These are phyloP conservation scores for Colletotrichum karsti DNA, from an alignment of 2,329 filamentous ascomycete species.

Conservation along the genomic window DNA sequence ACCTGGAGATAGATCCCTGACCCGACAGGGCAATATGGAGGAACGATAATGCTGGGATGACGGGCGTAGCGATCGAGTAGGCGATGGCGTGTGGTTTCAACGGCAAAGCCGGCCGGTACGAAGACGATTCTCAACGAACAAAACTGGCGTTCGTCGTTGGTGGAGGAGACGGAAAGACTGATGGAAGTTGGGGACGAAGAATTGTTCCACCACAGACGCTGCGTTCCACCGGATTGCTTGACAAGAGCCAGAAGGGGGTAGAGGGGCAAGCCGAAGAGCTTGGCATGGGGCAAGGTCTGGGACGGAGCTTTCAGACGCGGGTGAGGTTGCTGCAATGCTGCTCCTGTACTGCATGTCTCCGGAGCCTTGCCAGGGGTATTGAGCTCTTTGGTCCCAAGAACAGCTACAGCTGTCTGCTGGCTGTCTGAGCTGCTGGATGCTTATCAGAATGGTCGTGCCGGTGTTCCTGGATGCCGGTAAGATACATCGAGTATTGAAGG, in stretches of 20 bases:
- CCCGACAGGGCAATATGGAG: conserved; percentile 14
- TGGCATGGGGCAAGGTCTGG: conserved; percentile 26
- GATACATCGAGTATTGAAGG: neutral
- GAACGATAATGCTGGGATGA: conserved; percentile 20
- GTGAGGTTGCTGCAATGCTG: neutral
- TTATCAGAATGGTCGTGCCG: neutral
- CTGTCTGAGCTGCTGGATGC: conserved; percentile 5
- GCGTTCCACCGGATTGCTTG: conserved; percentile 25
- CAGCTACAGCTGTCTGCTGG: neutral
- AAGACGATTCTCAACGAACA: neutral
- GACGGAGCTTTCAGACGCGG: neutral
- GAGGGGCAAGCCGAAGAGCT: conserved; percentile 22
- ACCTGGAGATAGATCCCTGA: conserved; percentile 23
- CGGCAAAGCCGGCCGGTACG: conserved; percentile 15
- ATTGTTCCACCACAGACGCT: conserved; percentile 33
- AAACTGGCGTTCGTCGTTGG: conserved; percentile 29
- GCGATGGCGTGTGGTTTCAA: conserved; percentile 13
- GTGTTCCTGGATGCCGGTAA: conserved; percentile 2
- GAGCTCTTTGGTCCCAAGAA: neutral
- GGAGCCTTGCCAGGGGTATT: conserved; percentile 15
- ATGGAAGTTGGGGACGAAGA: conserved; percentile 27
- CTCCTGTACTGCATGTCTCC: conserved; percentile 4
- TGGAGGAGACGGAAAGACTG: conserved; percentile 31
- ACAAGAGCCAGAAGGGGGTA: conserved; percentile 21
- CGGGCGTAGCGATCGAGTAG: conserved; percentile 1